Base-by-base conservation (phyloP, 495 filamentous ascomycete species). In the Annulohypoxylon moriforme region DNA sequence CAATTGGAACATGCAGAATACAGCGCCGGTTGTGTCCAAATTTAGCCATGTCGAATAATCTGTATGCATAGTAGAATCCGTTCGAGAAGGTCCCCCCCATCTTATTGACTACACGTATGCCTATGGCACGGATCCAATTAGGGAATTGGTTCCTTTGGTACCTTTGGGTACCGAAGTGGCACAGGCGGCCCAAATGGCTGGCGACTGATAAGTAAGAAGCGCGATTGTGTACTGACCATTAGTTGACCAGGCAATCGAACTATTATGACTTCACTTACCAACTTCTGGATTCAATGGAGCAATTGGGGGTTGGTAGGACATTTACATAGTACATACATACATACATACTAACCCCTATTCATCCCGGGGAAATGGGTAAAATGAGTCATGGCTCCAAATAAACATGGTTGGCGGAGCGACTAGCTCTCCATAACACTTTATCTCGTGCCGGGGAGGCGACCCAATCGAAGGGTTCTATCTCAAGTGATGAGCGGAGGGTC, bases 371-470 rank as follows among this genome's bases (percentile, higher is more conserved):
- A 46, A 49, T 58, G 40, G 20, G 29, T 62, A 34, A 34, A 14
- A 62, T 63, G 53, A 66, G 63, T 67, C 58, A 67, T 59, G 63
- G 14, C 18, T 57, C 29, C 49, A 27, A 55, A 67, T 20, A 46
- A 52, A 49, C 47, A 33, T 46, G 60, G 60, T 64, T 67, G 70
- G 60, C 64, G 55, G 64, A 60, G 60, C 53, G 65, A 68, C 65
- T 52, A 36, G 49, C 69, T 57, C 59, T 49, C 29, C 31, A 42
- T 14, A 42, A 42, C 36, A 27, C 42, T 61, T 65, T 29, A 57
- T 68, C 59, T 62, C 53, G 59, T 22, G 36, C 53, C 40, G 55
- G 40, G 25, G 16, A 52, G 38, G 33, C 53, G 64, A 63, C 53
- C 47, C 59, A 61, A 68, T 69, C 59, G 59, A 69, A 44, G 36